phyloP scores from a whole-genome alignment of 441 rosid genomes.

The Adansonia grandidieri region DNA sequence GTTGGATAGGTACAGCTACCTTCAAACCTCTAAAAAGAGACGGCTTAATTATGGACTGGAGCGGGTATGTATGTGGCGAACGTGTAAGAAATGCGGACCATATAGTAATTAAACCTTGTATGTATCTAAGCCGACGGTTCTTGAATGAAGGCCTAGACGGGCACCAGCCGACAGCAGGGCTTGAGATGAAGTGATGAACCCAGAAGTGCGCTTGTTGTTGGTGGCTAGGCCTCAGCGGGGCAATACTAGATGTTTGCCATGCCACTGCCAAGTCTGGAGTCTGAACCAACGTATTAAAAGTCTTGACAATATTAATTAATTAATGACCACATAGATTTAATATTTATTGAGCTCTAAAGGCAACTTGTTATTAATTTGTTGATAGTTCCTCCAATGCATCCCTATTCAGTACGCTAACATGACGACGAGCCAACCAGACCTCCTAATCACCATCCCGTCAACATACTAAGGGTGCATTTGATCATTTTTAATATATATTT shows the following conservation, averaged over 20 bases:
- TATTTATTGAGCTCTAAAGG: too few species aligned
- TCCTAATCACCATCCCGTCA: too few species aligned
- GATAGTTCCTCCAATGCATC: too few species aligned
- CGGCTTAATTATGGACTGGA: not conserved
- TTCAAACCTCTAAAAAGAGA: conserved; percentile 4
- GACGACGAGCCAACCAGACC: too few species aligned
- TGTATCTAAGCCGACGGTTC: not conserved
- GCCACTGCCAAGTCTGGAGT: not conserved
- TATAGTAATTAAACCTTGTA: not conserved
- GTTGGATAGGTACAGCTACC: conserved; percentile 18
- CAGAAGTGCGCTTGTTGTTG: not conserved
- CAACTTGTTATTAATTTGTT: too few species aligned
- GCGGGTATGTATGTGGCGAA: not conserved
- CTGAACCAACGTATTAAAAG: not conserved
- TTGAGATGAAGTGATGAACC: not conserved
- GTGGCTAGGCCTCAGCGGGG: not conserved
- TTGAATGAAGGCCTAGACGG: not conserved
- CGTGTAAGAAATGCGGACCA: not conserved
- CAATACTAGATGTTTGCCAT: not conserved
- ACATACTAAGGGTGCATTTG: too few species aligned
- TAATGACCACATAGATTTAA: too few species aligned
- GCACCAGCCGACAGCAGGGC: not conserved
- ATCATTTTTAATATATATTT: too few species aligned
- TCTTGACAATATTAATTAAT: too few species aligned
- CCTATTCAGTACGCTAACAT: too few species aligned